Conservation (phyloP, 768 basidiomycete species). For the Porphyrellus cyaneotinctus region DNA sequence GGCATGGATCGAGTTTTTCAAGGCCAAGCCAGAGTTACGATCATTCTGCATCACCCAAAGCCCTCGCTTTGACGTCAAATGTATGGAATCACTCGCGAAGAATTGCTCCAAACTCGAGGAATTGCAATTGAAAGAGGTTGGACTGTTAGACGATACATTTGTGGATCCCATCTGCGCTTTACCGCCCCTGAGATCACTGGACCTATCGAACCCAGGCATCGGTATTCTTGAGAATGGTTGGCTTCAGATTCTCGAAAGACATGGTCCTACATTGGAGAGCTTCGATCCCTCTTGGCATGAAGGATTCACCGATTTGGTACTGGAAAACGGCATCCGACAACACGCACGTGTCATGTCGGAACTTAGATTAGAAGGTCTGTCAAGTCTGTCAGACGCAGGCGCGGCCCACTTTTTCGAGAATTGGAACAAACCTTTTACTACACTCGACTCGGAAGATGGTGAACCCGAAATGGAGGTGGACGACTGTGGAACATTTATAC, state of each 20-base stretch:
- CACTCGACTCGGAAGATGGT: conserved; percentile 8
- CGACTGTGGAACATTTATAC: conserved; percentile 5
- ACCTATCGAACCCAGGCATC: conserved; percentile 63
- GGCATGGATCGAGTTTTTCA: conserved; percentile 75
- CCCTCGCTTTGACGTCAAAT: conserved; percentile 76
- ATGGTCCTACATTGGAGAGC: conserved; percentile 54
- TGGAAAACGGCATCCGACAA: conserved; percentile 56
- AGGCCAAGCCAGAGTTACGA: conserved; percentile 55
- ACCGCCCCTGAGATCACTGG: conserved; percentile 50
- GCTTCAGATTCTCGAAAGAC: conserved; percentile 46
- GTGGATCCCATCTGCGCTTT: conserved; percentile 43
- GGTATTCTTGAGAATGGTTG: conserved; percentile 53
- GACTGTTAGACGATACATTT: conserved; percentile 63
- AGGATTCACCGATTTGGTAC: conserved; percentile 54
- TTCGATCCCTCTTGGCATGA: conserved; percentile 73
- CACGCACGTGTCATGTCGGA: conserved; percentile 44
- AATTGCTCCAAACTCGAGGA: conserved; percentile 53
- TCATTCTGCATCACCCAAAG: conserved; percentile 81
- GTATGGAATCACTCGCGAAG: conserved; percentile 53
- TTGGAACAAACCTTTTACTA: conserved; percentile 37
- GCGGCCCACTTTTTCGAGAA: conserved; percentile 63
- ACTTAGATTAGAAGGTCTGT: conserved; percentile 53
- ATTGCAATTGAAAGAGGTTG: conserved; percentile 77
- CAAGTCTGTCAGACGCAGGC: conserved; percentile 65
- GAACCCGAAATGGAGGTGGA: conserved; percentile 23